Evolutionary conservation across 23 red algal genomes (phyloP), one percentile per base, ranked within the genome.

Genomic region (Gracilaria domingensis): DNA sequence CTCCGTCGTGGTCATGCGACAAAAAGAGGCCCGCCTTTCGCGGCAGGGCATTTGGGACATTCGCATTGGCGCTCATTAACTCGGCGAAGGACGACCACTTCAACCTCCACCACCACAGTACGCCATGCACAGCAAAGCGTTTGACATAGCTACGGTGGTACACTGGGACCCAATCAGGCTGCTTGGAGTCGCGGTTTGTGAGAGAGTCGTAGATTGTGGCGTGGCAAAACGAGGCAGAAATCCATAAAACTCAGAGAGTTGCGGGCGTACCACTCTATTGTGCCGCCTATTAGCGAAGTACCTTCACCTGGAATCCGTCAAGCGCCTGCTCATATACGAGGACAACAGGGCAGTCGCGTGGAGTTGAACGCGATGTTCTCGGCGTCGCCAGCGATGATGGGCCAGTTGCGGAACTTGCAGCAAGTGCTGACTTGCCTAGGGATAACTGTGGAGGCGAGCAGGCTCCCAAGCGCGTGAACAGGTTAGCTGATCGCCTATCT

Each of bases 131-230:
- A 79, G 75, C 75, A 9, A 79, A 2, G 75, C 75, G 3, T 4
- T 20, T 8, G 75, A 50, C 23, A 32, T 79, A 1, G 33, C 4
- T 79, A 79, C 75, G 75, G 75, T 7, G 75, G 40, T 29, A 79
- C 35, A 1, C 75, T 49, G 28, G 35, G 35, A 1, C 13, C 12
- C 12, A 4, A 23, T 32, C 12, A 7, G 75, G 4, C 8, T 3
- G 7, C 3, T 4, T 37, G 75, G 4, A 28, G 21, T 25, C 12
- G 2, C 33, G 75, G 75, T 79, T 79, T 16, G 75, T 79, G 75
- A 20, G 38, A 4, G 1, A 40, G 9, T 3, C 75, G 28, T 13
- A 37, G 75, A 5, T 49, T 45, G 12, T 79, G 37, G 8, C 49
- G 21, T 4, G 7, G 5, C 3, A 49, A 23, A 32, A 32, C 49